A percentile compares a stretch with the other conserved stretches of the same genome.
Conservation (phyloP, 1,284 basidiomycete genomes). For the Trichosporon sp. region DNA sequence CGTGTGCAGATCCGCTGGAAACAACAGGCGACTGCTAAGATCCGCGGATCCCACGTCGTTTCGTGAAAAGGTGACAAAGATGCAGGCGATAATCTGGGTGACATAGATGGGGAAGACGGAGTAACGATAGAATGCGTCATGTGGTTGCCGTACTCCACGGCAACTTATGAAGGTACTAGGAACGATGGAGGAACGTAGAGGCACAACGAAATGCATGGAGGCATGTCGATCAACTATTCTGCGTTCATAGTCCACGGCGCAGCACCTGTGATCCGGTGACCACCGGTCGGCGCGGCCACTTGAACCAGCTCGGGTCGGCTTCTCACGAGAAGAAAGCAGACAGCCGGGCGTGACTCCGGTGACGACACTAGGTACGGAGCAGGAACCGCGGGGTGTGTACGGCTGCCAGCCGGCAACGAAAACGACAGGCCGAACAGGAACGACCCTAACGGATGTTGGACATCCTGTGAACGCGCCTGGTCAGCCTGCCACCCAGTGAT, state of each 20-base stretch:
- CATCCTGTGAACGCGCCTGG: background rate
- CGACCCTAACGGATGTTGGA: background rate
- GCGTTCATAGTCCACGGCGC: background rate
- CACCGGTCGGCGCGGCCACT: too few relatives aligned
- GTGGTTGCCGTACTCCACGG: background rate
- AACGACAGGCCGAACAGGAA: background rate
- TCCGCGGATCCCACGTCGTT: too few relatives aligned
- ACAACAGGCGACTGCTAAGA: background rate
- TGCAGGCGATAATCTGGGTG: background rate
- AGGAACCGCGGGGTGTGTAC: background rate
- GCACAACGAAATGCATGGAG: background rate
- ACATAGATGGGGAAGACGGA: background rate
- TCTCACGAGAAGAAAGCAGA: background rate
- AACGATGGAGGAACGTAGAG: background rate
- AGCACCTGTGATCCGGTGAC: background rate
- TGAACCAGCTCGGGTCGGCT: background rate
- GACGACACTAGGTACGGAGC: background rate
- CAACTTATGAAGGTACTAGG: background rate
- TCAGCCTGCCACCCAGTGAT: background rate
- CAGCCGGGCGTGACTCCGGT: background rate
- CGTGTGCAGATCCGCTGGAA: too few relatives aligned
- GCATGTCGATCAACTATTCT: constrained; percentile 5
- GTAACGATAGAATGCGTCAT: constrained; percentile 8
- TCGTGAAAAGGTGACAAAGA: background rate
- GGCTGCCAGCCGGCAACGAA: background rate